Evolutionary conservation across 495 filamentous ascomycete genomes (phyloP).

Genomic region (Xylaria palmicola): DNA sequence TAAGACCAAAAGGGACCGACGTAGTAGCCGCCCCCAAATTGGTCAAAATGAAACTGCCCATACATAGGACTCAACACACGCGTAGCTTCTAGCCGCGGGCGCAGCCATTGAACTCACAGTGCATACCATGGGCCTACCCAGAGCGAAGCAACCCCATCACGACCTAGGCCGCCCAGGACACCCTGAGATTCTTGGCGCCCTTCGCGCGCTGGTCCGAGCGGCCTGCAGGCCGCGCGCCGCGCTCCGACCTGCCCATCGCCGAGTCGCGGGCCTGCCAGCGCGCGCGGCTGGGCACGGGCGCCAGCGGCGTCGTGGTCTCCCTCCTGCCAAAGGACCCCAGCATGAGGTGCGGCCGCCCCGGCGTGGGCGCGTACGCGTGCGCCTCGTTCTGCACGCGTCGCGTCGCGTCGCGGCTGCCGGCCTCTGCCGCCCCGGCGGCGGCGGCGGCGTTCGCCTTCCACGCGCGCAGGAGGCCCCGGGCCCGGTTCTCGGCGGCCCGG

Average conservation of each 20-base stretch:
- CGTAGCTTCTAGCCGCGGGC: too few relatives aligned
- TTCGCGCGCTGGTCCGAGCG: constrained; percentile 20
- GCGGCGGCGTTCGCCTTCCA: too few relatives aligned
- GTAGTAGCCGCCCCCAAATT: too few relatives aligned
- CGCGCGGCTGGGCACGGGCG: constrained; percentile 22
- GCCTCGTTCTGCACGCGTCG: constrained; percentile 9
- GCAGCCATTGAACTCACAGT: too few relatives aligned
- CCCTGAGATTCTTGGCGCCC: constrained; percentile 27
- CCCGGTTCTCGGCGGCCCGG: constrained; percentile 22
- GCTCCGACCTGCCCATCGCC: constrained; percentile 21
- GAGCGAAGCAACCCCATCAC: not conserved
- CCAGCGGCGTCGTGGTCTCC: constrained; percentile 31
- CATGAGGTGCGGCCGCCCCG: constrained; percentile 29
- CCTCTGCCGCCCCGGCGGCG: constrained; percentile 15
- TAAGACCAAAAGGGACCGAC: too few relatives aligned
- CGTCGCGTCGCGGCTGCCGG: not conserved
- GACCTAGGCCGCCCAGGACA: constrained; percentile 30
- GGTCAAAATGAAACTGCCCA: too few relatives aligned
- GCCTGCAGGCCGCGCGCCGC: constrained; percentile 17
- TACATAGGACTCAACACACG: too few relatives aligned
- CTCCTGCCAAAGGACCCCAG: constrained; percentile 20
- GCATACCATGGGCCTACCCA: too few relatives aligned
- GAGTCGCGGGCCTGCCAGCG: constrained; percentile 28
- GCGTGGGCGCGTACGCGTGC: constrained; percentile 26
- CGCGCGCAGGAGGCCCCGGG: constrained; percentile 19